Conservation (phyloP, 192 early-diverging fungal species). For the Coemansia sp. region DNA sequence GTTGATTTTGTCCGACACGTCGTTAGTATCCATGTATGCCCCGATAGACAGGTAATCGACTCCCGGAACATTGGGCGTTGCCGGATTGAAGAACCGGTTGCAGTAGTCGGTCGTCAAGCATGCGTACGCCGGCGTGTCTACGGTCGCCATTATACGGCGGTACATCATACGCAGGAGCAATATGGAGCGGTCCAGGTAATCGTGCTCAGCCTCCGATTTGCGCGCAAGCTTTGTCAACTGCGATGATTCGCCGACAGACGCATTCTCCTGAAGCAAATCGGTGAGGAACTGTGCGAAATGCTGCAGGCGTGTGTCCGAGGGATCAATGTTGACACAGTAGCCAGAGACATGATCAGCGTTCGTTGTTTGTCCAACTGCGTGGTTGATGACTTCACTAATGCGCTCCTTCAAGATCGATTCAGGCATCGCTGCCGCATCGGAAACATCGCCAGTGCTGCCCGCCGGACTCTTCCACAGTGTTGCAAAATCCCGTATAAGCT, state of each 20-base stretch:
- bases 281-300: conserved; percentile 52
- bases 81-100: conserved; percentile 79
- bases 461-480: conserved; percentile 28
- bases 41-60: conserved; percentile 85
- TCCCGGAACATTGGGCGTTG: conserved; percentile 73
- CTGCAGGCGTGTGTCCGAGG: conserved; percentile 28
- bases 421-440: conserved; percentile 11
- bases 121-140: conserved; percentile 91
- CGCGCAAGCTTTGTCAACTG: conserved; percentile 28
- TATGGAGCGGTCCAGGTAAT: conserved; percentile 37
- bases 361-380: conserved; percentile 14
- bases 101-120: conserved; percentile 89
- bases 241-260: conserved; percentile 35
- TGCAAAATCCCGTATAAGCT: conserved; percentile 53
- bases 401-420: conserved; percentile 29
- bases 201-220: conserved; percentile 20
- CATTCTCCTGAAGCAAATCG: conserved; percentile 35
- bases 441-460: background rate
- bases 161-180: conserved; percentile 47
- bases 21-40: conserved; percentile 66
- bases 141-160: conserved; percentile 61
- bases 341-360: background rate
- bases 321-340: conserved; percentile 22
- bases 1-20: conserved; percentile 61
- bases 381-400: conserved; percentile 33